These are phyloP conservation scores for Lentinula raphanica DNA, from an alignment of 768 basidiomycete species.

Conservation along the genomic window DNA sequence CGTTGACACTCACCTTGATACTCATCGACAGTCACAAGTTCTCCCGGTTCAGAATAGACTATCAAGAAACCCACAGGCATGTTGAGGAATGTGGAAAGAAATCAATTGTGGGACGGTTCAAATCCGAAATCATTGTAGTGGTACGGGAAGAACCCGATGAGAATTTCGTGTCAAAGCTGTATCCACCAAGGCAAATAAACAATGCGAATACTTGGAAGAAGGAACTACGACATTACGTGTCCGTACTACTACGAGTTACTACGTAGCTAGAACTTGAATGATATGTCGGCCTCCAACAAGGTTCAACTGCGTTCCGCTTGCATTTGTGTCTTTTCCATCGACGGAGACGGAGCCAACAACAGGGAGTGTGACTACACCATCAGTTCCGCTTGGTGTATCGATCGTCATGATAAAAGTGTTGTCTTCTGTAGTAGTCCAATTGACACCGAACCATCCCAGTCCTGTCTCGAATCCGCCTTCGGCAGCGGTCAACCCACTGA, in stretches of 20 bases:
- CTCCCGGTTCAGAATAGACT: constrained; percentile 42
- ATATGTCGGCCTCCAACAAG: not conserved
- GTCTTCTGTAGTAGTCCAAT: constrained; percentile 26
- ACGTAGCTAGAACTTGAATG: not conserved
- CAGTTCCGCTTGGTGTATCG: constrained; percentile 22
- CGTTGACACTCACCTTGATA: constrained; percentile 38
- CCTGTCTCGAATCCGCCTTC: constrained; percentile 43
- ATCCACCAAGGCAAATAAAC: no score
- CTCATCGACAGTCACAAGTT: constrained; percentile 36
- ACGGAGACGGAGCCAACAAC: constrained; percentile 18
- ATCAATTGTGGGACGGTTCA: not conserved
- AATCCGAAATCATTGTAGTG: no score
- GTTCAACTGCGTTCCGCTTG: not conserved
- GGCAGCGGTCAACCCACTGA: constrained; percentile 34
- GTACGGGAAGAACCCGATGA: not conserved
- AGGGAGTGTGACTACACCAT: constrained; percentile 23
- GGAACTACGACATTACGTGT: no score
- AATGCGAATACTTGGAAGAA: no score
- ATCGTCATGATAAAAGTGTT: constrained; percentile 16
- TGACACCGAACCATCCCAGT: constrained; percentile 39
- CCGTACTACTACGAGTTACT: not conserved
- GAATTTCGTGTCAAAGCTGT: no score
- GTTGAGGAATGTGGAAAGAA: not conserved
- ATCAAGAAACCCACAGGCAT: constrained; percentile 44
- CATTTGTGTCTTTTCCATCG: constrained; percentile 1